phyloP scores from a whole-genome alignment of 129 eudicot genomes.

The Centrapalus pauciflorus region DNA sequence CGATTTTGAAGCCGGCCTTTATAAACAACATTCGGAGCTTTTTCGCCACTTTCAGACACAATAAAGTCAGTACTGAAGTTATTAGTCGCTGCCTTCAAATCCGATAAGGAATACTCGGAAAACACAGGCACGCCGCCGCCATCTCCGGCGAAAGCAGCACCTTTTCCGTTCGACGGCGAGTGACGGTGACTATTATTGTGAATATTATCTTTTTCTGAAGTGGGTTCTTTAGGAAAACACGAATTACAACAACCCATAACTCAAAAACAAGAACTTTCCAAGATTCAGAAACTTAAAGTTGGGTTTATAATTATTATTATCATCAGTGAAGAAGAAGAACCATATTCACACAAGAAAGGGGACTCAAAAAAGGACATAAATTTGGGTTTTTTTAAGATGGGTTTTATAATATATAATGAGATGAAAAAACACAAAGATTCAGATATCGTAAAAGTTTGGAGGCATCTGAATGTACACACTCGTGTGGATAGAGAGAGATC shows the following conservation, averaged over 20 bases:
- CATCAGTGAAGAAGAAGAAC: slow-evolving; percentile 24
- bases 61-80: slow-evolving; percentile 70
- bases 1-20: slow-evolving; percentile 69
- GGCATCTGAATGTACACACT: slow-evolving; percentile 9
- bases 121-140: slow-evolving; percentile 52
- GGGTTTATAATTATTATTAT: too few species aligned
- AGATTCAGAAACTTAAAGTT: slow-evolving; percentile 11
- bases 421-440: background rate
- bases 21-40: slow-evolving; percentile 90
- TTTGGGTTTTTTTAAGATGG: background rate
- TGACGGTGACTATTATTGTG: slow-evolving; percentile 15
- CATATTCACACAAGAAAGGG: slow-evolving; percentile 16
- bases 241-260: slow-evolving; percentile 63
- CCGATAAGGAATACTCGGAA: slow-evolving; percentile 62
- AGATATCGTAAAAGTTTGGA: slow-evolving; percentile 17
- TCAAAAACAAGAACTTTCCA: slow-evolving; percentile 9
- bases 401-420: background rate
- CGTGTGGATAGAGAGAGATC: slow-evolving; percentile 34
- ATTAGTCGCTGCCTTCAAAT: slow-evolving; percentile 71
- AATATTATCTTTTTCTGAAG: slow-evolving; percentile 19
- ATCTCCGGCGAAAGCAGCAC: slow-evolving; percentile 37
- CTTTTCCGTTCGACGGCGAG: slow-evolving; percentile 48
- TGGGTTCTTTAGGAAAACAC: slow-evolving; percentile 25
- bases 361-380: background rate
- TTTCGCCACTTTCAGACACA: slow-evolving; percentile 91